These are phyloP conservation scores for Pyrus communis DNA, from an alignment of 306 rosid genomes.

Conservation along the genomic window DNA sequence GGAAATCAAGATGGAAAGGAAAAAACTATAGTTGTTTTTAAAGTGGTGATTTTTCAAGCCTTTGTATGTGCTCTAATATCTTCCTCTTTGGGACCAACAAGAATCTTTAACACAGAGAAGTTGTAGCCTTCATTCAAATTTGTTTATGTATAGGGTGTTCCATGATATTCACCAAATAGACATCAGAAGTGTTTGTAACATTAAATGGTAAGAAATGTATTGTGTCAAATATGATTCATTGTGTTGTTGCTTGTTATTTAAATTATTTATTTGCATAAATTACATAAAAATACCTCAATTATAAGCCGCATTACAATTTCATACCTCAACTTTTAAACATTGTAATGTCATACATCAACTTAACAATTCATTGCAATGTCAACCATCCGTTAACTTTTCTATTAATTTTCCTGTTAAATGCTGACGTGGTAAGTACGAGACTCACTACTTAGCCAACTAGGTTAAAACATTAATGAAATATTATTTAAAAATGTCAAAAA, in stretches of 20 bases:
- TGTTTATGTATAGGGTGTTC: conserved; percentile 2
- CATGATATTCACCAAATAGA: not conserved
- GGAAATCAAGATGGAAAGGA: not conserved
- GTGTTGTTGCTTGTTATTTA: too few relatives aligned
- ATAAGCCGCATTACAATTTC: too few relatives aligned
- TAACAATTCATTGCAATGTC: too few relatives aligned
- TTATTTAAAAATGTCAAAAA: too few relatives aligned
- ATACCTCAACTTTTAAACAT: too few relatives aligned
- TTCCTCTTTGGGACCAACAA: not conserved
- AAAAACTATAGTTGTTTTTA: not conserved
- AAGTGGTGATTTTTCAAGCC: conserved; percentile 1
- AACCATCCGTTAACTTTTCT: too few relatives aligned
- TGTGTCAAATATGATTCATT: not conserved
- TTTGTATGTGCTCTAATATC: not conserved
- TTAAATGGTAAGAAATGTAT: not conserved
- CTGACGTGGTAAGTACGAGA: fast-evolving
- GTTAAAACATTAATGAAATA: too few relatives aligned
- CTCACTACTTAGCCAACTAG: too few relatives aligned
- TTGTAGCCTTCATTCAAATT: not conserved
- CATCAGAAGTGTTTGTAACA: not conserved
- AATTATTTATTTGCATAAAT: too few relatives aligned
- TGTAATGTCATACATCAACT: too few relatives aligned
- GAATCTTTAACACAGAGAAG: not conserved
- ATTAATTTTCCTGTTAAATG: too few relatives aligned
- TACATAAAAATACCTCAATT: too few relatives aligned